Evolutionary conservation across 345 rosid species (phyloP), one percentile per base, ranked within the genome.

Genomic region (Murraya paniculata): DNA sequence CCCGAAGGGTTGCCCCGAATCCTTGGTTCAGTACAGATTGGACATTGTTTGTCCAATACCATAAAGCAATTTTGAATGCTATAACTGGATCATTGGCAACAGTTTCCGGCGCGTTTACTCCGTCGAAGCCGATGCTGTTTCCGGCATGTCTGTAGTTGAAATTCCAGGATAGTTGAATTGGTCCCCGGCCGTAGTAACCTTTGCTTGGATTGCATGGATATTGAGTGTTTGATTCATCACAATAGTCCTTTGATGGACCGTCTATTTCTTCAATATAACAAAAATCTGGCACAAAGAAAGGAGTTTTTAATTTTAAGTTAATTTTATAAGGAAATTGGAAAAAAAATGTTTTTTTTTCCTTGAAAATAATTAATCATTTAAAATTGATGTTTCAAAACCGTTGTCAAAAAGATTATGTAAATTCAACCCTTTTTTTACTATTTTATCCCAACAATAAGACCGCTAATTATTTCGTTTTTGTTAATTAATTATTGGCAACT

Each of bases 211-310:
- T 83, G 79, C 98, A 91, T 64, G 90, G 92, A 79, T 85, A 93
- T 45, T 82, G 83, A 3, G 80, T 78, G 82, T 70, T 80, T 28
- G 1, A 19, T 50, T 76, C 73, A 67, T 86, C 86, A 78, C 91
- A 87, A 19, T 78, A 87, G 82, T 89, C 71, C 24, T 57, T 84
- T 0, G 89, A 73, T 19, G 92, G 79, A 35, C 91, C 90, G 27
- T 90, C 68, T 6, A 81, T 82, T 39, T 93, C 96, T 82, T 93
- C 90, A 38, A 87, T 83, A 73, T 72, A 77, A 86, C 92, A 93
- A 55, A 91, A 93, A 38, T 83, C 96, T 93, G 86, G 83, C 77
- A 72, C 60, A 62, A 41, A 10, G 48, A 56, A 18, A 6, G 31
- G 0, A 4, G 22, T 10, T 2, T 9, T 41, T 41, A 41, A 41